Evolutionary conservation across 305 asterid genomes (phyloP), one percentile per base, ranked within the genome.

Genomic region (Solanum hybrid): DNA sequence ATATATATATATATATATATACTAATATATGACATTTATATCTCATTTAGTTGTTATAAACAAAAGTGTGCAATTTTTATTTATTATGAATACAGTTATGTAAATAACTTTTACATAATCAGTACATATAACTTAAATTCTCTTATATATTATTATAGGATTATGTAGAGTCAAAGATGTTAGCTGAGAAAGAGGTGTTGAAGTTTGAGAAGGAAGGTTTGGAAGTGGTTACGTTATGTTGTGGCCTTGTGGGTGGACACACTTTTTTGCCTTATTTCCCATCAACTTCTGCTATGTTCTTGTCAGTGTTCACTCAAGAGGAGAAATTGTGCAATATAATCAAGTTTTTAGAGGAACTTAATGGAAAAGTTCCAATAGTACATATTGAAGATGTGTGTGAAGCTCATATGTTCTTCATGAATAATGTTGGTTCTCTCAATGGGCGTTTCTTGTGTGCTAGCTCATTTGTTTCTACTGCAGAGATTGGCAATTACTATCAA

Each of bases 201-300:
- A 87, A 89, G 27, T 86, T 81, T 36, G 73, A 37, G 65, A 24
- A 80, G 10, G 81, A 51, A 68, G 92, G 88, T 37, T 7, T 92
- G 70, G 92, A 92, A n/a, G 92, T 93, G 72, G 91, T 92, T 29
- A 89, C 93, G 17, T 88, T 92, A 29, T 88, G 57, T 20, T 84
- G 89, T 70, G 95, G 93, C 89, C 93, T 92, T 70, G 94, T 93
- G 6, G 95, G 95, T 4, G 93, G 95, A 9, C 87, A 78, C 8
- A 90, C 89, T 5, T 89, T 51, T 51, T 77, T 87, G 29, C 88
- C 92, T 11, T 33, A 39, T 72, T 37, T 84, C 1, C 75, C 95
- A 1, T 31, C 70, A 26, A 22, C 13, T 72, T 6, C 33, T 72
- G 20, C 4, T 11, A 27, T 27, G 3, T 24, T 92, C 36, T 34